Evolutionary conservation across 768 basidiomycete genomes (phyloP), one percentile per base, ranked within the genome.

Genomic region (Hericium coralloides): DNA sequence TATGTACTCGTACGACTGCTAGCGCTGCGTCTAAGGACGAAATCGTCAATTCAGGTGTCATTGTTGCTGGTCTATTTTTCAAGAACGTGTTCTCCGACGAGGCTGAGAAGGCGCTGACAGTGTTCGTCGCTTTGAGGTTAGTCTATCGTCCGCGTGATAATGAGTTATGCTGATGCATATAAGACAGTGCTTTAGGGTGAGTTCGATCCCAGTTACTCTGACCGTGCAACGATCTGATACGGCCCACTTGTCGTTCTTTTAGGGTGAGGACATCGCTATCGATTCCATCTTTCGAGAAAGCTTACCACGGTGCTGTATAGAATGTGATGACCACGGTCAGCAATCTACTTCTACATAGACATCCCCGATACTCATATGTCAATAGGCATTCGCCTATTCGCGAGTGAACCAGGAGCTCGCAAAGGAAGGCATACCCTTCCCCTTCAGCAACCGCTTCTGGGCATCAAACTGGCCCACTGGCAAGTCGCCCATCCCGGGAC

Each of bases 381-480:
- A 45, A 14, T n/a, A 45, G 43, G 43, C 43, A 0, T 45, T 45
- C 17, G 43, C 43, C 8, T 7, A n/a, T 2, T 67, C 77, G 0
- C 74, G 77, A 17, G 72, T 83, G 3, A 82, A 82, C 55, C 82
- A 83, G 70, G 82, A 83, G 54, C 75, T 84, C 5, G 82, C 82
- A 5, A 84, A 84, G 58, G 82, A 82, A 63, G 82, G 82, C 1
- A 69, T 83, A 17, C 81, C 81, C 10, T 73, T 83, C 0, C 81
- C 81, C 0, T 80, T 81, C 55, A 79, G 79, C 3, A 82, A 79
- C 60, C 73, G 66, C 23, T 79, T 83, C 61, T 82, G 80, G 81
- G 82, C 82, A 1, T 80, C 79, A 0, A 83, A 82, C 63, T 81
- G 80, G 81, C 80, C 80, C 1, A 79, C 77, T 2, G 79, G 80